Conservation (phyloP, 1,139 yeast genomes). For the Taphrina sp. region DNA sequence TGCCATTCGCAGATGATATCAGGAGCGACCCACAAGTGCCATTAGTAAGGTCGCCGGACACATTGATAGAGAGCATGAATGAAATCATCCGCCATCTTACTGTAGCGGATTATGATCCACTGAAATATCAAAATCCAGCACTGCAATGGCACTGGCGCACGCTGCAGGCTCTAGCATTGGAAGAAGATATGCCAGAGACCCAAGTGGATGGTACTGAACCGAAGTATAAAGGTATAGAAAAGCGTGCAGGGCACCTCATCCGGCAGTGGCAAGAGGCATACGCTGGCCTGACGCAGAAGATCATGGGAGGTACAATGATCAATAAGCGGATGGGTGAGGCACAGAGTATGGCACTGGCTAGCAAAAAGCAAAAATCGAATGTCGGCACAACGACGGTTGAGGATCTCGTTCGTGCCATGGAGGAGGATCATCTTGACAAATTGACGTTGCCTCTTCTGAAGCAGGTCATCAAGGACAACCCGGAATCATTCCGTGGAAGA, state of each 20-base stretch:
- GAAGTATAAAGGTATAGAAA: constrained; percentile 44
- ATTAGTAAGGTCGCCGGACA: constrained; percentile 41
- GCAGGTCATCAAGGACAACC: constrained; percentile 9
- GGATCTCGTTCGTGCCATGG: constrained; percentile 10
- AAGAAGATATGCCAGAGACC: constrained; percentile 52
- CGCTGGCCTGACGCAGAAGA: not conserved
- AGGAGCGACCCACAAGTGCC: constrained; percentile 41
- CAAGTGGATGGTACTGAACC: constrained; percentile 45
- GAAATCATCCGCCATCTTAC: constrained; percentile 49
- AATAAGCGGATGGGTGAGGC: constrained; percentile 17
- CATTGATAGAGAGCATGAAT: constrained; percentile 46
- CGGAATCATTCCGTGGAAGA: constrained; percentile 1
- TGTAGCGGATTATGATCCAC: constrained; percentile 57
- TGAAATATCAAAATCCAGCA: constrained; percentile 62
- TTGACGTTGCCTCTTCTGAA: constrained; percentile 22
- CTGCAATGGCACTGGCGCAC: constrained; percentile 65
- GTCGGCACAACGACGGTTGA: constrained; percentile 6
- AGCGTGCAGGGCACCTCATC: constrained; percentile 32
- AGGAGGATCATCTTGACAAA: constrained; percentile 1
- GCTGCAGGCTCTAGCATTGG: constrained; percentile 65
- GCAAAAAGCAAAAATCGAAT: constrained; percentile 5
- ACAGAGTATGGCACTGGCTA: not conserved
- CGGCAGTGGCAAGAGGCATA: constrained; percentile 17
- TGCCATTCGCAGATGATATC: constrained; percentile 47
- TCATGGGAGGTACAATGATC: not conserved